Percentiles rank a stretch among this genome's conserved stretches.
phyloP scores from a whole-genome alignment of 257 asterid species.

The Penstemon barbatus region DNA sequence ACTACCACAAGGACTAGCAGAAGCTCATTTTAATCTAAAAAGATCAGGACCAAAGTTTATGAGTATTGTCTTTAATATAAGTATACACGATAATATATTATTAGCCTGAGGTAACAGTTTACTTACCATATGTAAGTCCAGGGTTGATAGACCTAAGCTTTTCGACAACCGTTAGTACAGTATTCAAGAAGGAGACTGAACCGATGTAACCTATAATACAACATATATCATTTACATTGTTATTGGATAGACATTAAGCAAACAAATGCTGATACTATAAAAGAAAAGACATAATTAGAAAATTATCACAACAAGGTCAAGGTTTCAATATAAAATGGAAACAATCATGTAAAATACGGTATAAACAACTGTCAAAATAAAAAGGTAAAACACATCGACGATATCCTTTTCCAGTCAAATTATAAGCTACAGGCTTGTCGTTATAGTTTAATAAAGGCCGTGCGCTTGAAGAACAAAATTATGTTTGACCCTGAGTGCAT shows the following conservation, averaged over 20 bases:
- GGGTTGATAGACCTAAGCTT: conserved; percentile 98
- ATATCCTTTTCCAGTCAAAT: conserved; percentile 8
- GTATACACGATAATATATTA: conserved; percentile 3
- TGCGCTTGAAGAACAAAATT: conserved; percentile 26
- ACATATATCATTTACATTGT: conserved; percentile 18
- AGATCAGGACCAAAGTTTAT: conserved; percentile 10
- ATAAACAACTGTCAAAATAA: conserved; percentile 6
- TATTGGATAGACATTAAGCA: conserved; percentile 6
- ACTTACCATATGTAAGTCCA: conserved; percentile 77
- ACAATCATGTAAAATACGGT: conserved; percentile 1
- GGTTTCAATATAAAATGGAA: conserved; percentile 22
- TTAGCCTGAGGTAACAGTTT: not conserved
- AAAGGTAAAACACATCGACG: not conserved
- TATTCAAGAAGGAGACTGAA: conserved; percentile 88
- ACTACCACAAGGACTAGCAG: conserved; percentile 6
- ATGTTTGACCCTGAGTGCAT: conserved; percentile 1
- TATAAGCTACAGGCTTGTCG: not conserved
- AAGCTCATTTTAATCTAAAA: conserved; percentile 19
- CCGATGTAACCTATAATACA: conserved; percentile 84
- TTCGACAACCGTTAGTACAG: conserved; percentile 69
- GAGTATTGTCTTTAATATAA: not conserved
- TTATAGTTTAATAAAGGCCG: not conserved
- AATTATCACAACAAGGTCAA: not conserved
- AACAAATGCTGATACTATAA: not conserved
- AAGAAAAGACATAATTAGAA: not conserved